Base-by-base conservation (phyloP, 2,329 filamentous ascomycete genomes). In the Penicillium hesseltinei region DNA sequence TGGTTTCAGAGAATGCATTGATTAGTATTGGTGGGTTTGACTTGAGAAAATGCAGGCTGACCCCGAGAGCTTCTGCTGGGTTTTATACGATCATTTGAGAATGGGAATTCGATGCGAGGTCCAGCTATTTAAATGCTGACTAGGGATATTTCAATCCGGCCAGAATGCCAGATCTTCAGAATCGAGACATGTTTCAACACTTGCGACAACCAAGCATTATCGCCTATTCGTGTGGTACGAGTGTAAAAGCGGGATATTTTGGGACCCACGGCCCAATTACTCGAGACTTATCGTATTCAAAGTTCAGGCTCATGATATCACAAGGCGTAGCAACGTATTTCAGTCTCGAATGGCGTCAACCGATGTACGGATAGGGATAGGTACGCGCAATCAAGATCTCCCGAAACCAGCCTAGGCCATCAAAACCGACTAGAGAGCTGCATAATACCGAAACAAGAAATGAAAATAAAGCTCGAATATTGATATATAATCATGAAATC, bases 381-480 rank as follows among this genome's bases (percentile, higher is more conserved):
- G 25, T 13, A 19, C 5, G 2, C 10, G 25, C 23, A 13, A 40
- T 25, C 9, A 9, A 17, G 9, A 29, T 29, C 4, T 6, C 8
- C n/a, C 25, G 10, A 35, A 56, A 49, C 51, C 55, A n/a, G 47
- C n/a, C 50, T 39, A 23, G 39, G 19, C 49, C 25, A 50, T 61
- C 15, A 33, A 10, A n/a, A 58, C 45, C 36, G 35, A 53, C 53
- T 46, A 21, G 15, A 42, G 5, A 4, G 8, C 25, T 15, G 10
- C 10, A 7, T 15, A 5, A 36, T 23, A 19, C 21, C 25, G 40
- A 23, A 15, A 38, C 2, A 25, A 21, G n/a, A 15, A 23, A 35
- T 23, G n/a, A 43, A 13, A 17, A 25, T 6, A 4, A 21, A 38
- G 13, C 21, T 39, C 8, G 21, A 33, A 31, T 8, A 10, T 39